Base-by-base conservation (phyloP, 208 protist species). In the Leishmania amazonensis region DNA sequence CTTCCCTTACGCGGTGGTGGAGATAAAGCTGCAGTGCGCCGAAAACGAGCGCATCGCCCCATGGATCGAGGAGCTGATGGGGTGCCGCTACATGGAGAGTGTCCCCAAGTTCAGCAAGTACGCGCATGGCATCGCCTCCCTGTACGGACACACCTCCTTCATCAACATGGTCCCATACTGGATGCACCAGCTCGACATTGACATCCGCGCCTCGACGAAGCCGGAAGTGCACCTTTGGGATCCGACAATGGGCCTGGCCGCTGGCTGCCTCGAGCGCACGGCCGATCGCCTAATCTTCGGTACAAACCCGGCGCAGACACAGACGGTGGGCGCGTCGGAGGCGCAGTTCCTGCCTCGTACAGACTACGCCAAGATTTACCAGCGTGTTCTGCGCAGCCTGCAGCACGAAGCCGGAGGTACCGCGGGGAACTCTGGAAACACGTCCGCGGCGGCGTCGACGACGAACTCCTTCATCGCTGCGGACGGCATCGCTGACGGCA, bases 71-170 rank as follows among this genome's bases (percentile, higher is more conserved):
- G 93, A 97, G 84, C 85, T 97, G 73, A 97, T 97, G 95, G 79
- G 87, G 49, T 97, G 94, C 79, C 90, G 94, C 31, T 93, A 94
- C 88, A 97, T 97, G 94, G 95, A 97, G 81, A 91, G 92, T 79
- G 84, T 96, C 11, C 93, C 93, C 40, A 97, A 97, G 82, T 97
- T 96, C 78, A 96, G 92, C 84, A 97, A 97, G 85, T 97, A 97
- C 83, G 92, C 91, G 8, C 95, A 97, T 83, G 95, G 95, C 77
- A 96, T 96, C 81, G 95, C 95, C 67, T 89, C 91, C 5, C 86
- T 97, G 38, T 97, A 96, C 84, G 94, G 94, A 8, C 93, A 96
- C 84, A 96, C 94, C 68, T 88, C 90, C 38, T 91, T 93, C 84
- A 97, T 97, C 78, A 90, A 88, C 75, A 95, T 97, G 91, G 90